These are phyloP conservation scores for Aphanomyces euteiches DNA, from an alignment of 352 stramenopile species.

Conservation along the genomic window DNA sequence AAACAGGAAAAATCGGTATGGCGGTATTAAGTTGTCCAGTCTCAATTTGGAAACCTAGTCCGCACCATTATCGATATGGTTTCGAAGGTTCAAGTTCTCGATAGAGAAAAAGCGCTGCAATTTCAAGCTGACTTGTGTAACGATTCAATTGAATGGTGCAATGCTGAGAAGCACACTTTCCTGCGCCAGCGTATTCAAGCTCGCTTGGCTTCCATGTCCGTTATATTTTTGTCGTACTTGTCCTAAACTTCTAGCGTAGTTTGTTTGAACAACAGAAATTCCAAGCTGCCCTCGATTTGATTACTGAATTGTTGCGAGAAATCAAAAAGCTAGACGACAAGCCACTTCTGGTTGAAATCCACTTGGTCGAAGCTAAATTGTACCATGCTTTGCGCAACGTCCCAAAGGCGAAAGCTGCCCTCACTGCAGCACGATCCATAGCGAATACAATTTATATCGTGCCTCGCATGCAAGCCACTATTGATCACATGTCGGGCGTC, in stretches of 20 bases:
- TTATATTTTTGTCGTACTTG: conserved; percentile 9
- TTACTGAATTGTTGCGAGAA: conserved; percentile 93
- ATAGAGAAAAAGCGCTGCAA: conserved; percentile 91
- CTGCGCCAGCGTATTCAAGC: conserved; percentile 96
- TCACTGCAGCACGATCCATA: conserved; percentile 96
- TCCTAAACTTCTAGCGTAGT: conserved; percentile 30
- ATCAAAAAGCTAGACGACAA: conserved; percentile 99
- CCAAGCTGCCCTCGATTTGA: conserved; percentile 88
- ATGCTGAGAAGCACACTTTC: conserved; percentile 95
- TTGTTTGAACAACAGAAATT: conserved; percentile 91
- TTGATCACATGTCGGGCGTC: conserved; percentile 96
- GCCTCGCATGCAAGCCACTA: conserved; percentile 91
- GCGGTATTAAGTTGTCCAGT: conserved; percentile 16
- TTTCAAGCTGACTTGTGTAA: conserved; percentile 91
- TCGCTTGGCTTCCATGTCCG: conserved; percentile 87
- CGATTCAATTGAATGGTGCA: conserved; percentile 94
- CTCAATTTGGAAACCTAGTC: conserved; percentile 54
- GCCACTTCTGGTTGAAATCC: conserved; percentile 97
- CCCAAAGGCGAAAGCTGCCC: conserved; percentile 93
- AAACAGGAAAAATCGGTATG: conserved; percentile 96
- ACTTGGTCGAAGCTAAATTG: conserved; percentile 97
- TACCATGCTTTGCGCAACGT: conserved; percentile 97
- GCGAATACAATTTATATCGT: conserved; percentile 98
- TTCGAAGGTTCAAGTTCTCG: conserved; percentile 82
- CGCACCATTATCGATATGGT: conserved; percentile 98